phyloP scores from a whole-genome alignment of 2,329 filamentous ascomycete species.

The Cladosporium halotolerans region DNA sequence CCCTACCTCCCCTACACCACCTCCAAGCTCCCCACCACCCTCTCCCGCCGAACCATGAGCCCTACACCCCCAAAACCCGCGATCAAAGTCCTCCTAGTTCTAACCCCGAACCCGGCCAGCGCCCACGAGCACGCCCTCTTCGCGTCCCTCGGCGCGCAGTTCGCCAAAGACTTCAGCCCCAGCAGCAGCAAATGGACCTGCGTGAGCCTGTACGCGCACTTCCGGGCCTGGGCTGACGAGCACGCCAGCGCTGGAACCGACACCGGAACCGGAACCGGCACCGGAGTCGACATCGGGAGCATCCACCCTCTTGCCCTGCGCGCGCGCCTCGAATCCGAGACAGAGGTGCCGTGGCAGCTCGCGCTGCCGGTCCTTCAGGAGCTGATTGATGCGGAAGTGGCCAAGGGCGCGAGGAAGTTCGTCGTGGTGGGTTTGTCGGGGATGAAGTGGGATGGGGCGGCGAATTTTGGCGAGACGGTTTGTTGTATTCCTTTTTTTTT shows the following conservation, averaged over 20 bases:
- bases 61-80: neutral
- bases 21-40: neutral
- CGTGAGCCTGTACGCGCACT: conserved; percentile 3
- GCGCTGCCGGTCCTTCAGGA: neutral
- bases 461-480: neutral
- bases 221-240: neutral
- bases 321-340: neutral
- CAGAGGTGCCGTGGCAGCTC: conserved; percentile 1
- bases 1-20: neutral
- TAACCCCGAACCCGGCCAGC: neutral
- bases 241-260: no score
- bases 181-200: neutral
- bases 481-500: neutral
- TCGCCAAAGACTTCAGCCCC: neutral
- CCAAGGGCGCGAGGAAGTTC: neutral
- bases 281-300: neutral
- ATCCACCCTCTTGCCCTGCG: conserved; percentile 1
- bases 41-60: neutral
- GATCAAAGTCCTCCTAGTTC: neutral
- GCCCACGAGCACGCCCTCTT: neutral
- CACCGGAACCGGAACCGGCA: neutral
- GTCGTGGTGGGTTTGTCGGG: neutral
- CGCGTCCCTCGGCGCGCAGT: neutral
- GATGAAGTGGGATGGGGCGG: neutral
- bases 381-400: neutral